phyloP scores from a whole-genome alignment of 2,329 filamentous ascomycete genomes.

The Colletotrichum brevisporum region DNA sequence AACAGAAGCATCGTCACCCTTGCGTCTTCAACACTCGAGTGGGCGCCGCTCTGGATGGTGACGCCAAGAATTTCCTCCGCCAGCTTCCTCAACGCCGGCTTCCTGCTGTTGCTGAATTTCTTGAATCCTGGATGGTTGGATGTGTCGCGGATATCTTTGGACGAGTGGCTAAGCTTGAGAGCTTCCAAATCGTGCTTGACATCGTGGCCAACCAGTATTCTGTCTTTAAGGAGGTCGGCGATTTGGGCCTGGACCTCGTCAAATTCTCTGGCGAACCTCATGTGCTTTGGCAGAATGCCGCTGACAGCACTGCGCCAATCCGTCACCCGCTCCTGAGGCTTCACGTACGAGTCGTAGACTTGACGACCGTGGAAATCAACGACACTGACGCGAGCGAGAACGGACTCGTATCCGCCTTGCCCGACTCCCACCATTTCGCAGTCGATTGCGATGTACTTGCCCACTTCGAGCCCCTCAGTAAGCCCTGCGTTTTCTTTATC shows the following conservation, averaged over 20 bases:
- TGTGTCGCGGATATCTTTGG: conserved; percentile 86
- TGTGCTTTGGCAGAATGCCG: conserved; percentile 82
- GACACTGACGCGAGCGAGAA: conserved; percentile 87
- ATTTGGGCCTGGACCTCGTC: conserved; percentile 83
- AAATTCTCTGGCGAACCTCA: conserved; percentile 79
- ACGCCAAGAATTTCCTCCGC: conserved; percentile 70
- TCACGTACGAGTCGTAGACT: conserved; percentile 94
- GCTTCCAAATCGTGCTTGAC: conserved; percentile 84
- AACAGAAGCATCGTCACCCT: conserved; percentile 92
- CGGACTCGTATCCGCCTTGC: conserved; percentile 77
- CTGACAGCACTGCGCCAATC: conserved; percentile 93
- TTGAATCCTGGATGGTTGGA: conserved; percentile 82
- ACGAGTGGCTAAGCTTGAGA: conserved; percentile 83
- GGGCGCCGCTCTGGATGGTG: conserved; percentile 74
- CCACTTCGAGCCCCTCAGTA: conserved; percentile 75
- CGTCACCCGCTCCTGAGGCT: conserved; percentile 81
- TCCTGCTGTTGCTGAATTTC: conserved; percentile 76
- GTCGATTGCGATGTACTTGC: conserved; percentile 93
- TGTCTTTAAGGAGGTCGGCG: conserved; percentile 75
- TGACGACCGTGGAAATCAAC: conserved; percentile 96
- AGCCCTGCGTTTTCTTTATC: conserved; percentile 75
- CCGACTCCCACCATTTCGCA: conserved; percentile 98
- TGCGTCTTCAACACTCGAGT: conserved; percentile 84
- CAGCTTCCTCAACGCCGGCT: conserved; percentile 75
- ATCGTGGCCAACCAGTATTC: conserved; percentile 87